Percentiles rank a stretch among this genome's conserved stretches.
Evolutionary conservation across 108 stramenopile genomes (phyloP).

Genomic region (Cyclostephanos invisitatus): DNA sequence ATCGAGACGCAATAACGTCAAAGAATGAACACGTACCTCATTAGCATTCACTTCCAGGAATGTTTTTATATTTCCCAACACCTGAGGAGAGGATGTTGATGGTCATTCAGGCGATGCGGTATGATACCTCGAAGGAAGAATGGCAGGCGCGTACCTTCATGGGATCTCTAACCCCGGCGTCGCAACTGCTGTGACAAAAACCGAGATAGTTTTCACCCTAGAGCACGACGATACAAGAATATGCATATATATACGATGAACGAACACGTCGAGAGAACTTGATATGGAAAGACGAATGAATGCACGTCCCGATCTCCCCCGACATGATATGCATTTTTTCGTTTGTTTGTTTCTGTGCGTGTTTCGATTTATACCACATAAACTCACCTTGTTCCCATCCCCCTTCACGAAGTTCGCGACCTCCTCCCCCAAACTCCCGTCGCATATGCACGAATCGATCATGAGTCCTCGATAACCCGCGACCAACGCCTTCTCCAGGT

Average conservation of each 20-base stretch:
- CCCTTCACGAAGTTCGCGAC: not conserved
- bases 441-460: slow-evolving; percentile 71
- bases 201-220: slow-evolving; percentile 16
- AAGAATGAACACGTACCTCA: slow-evolving; percentile 24
- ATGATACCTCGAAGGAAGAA: not conserved
- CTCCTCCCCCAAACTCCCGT: slow-evolving; percentile 29
- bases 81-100: slow-evolving; percentile 20
- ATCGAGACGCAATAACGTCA: no score
- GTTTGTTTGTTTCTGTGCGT: no score
- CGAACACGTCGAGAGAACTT: not conserved
- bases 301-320: not conserved
- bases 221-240: not conserved
- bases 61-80: slow-evolving; percentile 52
- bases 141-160: slow-evolving; percentile 34
- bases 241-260: not conserved
- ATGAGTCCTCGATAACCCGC: slow-evolving; percentile 73
- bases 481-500: slow-evolving; percentile 62
- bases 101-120: not conserved
- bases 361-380: no score
- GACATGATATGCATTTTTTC: slow-evolving; percentile 9
- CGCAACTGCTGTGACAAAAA: slow-evolving; percentile 65
- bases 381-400: slow-evolving; percentile 12
- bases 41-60: slow-evolving; percentile 51
- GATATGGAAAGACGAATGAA: no score
- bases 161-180: slow-evolving; percentile 56